phyloP scores from a whole-genome alignment of 129 eudicot species.

The Heracleum sosnowskyi region DNA sequence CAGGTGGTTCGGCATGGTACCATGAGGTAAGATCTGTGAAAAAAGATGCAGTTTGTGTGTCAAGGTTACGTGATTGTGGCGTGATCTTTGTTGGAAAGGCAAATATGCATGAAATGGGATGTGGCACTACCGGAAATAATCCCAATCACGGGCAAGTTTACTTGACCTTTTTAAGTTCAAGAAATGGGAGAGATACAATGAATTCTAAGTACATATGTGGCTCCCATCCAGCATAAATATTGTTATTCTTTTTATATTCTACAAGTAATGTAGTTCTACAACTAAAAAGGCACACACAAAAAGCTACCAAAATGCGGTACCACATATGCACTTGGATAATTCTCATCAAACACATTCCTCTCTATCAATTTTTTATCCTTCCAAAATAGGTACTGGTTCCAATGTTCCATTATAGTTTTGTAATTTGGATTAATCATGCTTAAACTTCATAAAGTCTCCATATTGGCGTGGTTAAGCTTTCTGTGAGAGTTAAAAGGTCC shows the following conservation, averaged over 20 bases:
- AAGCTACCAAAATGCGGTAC: neutral
- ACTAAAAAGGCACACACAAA: neutral
- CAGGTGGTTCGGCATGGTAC: slow-evolving; percentile 88
- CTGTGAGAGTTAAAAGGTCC: neutral
- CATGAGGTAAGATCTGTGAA: slow-evolving; percentile 70
- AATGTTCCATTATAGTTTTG: neutral
- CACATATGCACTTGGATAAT: neutral
- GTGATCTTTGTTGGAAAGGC: slow-evolving; percentile 92
- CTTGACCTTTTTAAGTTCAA: neutral
- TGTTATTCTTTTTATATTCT: neutral
- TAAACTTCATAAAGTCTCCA: neutral
- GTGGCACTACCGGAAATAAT: slow-evolving; percentile 97
- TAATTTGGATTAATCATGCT: neutral
- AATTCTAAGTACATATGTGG: neutral
- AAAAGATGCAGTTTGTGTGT: slow-evolving; percentile 80
- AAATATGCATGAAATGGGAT: slow-evolving; percentile 97
- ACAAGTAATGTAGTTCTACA: neutral
- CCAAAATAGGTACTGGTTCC: neutral
- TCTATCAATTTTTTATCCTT: neutral
- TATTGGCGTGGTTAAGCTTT: neutral
- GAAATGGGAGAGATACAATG: neutral
- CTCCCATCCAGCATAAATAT: neutral
- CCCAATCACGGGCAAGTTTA: slow-evolving; percentile 80
- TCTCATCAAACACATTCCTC: neutral
- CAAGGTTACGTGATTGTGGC: slow-evolving; percentile 77